Evolutionary conservation across 169 alveolate species (phyloP).

Genomic region (Plasmodium malariae): DNA sequence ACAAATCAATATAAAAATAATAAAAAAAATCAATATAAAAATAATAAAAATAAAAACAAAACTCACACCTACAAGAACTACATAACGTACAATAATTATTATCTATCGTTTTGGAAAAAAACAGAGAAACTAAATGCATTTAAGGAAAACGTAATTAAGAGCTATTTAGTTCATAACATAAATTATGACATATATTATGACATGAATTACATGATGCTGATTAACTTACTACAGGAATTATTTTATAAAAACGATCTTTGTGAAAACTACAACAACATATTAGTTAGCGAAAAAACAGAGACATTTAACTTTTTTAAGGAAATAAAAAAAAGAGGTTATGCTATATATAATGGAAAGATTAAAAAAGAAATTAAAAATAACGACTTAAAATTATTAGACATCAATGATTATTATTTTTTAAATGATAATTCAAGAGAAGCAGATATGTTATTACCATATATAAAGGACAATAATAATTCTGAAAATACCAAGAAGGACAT

Average conservation of each 20-base stretch:
- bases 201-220: slow-evolving; percentile 39
- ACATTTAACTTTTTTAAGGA: neutral
- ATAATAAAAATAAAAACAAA: no score
- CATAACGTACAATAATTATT: no score
- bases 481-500: neutral
- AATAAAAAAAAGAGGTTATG: slow-evolving; percentile 51
- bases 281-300: slow-evolving; percentile 9
- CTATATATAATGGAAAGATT: slow-evolving; percentile 43
- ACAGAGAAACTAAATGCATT: neutral
- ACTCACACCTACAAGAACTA: no score
- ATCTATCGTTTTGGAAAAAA: no score
- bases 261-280: slow-evolving; percentile 27
- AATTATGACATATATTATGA: slow-evolving; percentile 1
- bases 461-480: neutral
- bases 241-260: slow-evolving; percentile 24
- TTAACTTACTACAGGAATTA: slow-evolving; percentile 10
- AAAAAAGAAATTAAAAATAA: slow-evolving; percentile 42
- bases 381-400: slow-evolving; percentile 30
- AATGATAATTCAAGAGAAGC: neutral
- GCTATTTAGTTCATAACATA: slow-evolving; percentile 11
- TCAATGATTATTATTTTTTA: slow-evolving; percentile 43
- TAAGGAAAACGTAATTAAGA: neutral
- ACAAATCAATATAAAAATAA: neutral
- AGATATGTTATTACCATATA: neutral
- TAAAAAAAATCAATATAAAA: neutral